These are phyloP conservation scores for Orbilia quercus DNA, from an alignment of 2,329 filamentous ascomycete genomes.

Conservation along the genomic window DNA sequence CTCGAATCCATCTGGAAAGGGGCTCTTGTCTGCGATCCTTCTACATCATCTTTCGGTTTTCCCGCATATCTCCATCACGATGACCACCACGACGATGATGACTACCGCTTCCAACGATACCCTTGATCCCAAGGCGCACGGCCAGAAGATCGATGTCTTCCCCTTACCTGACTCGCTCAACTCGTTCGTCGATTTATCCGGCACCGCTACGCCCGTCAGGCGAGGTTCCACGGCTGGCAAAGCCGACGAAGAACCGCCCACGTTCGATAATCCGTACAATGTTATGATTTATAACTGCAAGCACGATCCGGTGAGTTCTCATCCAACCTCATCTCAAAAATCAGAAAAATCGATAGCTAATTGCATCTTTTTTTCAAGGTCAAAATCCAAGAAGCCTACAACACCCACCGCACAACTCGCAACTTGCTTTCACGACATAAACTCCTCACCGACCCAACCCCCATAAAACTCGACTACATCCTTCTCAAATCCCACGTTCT, in stretches of 20 bases:
- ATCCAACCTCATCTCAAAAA: not conserved
- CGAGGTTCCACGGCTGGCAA: conserved; percentile 49
- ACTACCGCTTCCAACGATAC: conserved; percentile 14
- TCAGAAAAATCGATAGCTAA: conserved; percentile 3
- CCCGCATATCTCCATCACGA: not conserved
- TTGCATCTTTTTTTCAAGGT: conserved; percentile 65
- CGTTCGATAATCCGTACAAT: conserved; percentile 77
- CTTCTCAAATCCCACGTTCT: conserved; percentile 65
- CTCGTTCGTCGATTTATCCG: conserved; percentile 56
- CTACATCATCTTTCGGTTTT: not conserved
- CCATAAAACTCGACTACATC: conserved; percentile 72
- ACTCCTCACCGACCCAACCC: conserved; percentile 80
- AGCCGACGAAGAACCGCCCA: conserved; percentile 24
- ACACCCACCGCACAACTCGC: conserved; percentile 77
- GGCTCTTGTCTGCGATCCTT: not conserved
- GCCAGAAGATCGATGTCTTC: conserved; percentile 51
- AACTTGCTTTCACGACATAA: conserved; percentile 80
- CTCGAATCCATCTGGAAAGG: not conserved
- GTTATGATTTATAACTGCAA: conserved; percentile 76
- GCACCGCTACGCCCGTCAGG: conserved; percentile 52
- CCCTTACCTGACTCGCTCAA: conserved; percentile 55
- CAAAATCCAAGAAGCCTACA: conserved; percentile 78
- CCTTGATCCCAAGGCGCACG: conserved; percentile 24
- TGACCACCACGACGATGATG: conserved; percentile 46
- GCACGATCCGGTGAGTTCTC: conserved; percentile 71